Conservation (phyloP, 139 green algal species). For the Auxenochlorella protothecoides region DNA sequence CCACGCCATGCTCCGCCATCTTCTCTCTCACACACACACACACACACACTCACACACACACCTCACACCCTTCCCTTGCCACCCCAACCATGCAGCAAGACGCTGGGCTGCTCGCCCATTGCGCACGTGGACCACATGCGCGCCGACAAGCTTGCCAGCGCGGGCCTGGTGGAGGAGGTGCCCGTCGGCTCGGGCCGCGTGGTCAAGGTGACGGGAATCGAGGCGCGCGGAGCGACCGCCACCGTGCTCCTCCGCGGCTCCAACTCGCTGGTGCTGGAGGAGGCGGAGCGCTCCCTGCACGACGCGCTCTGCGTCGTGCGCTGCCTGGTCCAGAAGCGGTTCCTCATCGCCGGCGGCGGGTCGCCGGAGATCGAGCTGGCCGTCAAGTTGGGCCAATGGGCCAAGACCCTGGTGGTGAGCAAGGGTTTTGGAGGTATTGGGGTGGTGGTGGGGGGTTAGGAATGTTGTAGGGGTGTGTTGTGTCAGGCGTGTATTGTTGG, state of each 20-base stretch:
- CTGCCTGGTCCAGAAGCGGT: conserved; percentile 91
- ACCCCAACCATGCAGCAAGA: conserved; percentile 45
- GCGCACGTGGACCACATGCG: conserved; percentile 92
- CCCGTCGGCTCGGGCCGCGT: conserved; percentile 61
- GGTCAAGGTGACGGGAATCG: conserved; percentile 90
- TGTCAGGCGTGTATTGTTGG: too few species aligned
- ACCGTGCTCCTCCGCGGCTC: conserved; percentile 88
- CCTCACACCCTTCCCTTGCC: too few species aligned
- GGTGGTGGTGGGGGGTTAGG: too few species aligned
- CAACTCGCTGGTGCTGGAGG: conserved; percentile 88
- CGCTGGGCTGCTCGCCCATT: conserved; percentile 89
- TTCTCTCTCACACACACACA: too few species aligned
- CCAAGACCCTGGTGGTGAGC: conserved; percentile 69
- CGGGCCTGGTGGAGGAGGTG: conserved; percentile 77
- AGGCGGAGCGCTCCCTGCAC: conserved; percentile 87
- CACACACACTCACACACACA: too few species aligned
- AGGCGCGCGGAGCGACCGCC: conserved; percentile 74
- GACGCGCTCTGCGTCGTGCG: conserved; percentile 87
- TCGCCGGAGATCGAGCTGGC: conserved; percentile 87
- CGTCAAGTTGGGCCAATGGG: conserved; percentile 70
- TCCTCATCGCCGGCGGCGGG: conserved; percentile 84
- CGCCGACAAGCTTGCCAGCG: conserved; percentile 86
- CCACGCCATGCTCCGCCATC: too few species aligned
- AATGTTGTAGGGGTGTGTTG: too few species aligned
- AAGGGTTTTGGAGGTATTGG: neutral